Percentiles rank a stretch among this genome's conserved stretches.
These are phyloP conservation scores for Ajuga chamaepitys DNA, from an alignment of 257 asterid species.

Conservation along the genomic window DNA sequence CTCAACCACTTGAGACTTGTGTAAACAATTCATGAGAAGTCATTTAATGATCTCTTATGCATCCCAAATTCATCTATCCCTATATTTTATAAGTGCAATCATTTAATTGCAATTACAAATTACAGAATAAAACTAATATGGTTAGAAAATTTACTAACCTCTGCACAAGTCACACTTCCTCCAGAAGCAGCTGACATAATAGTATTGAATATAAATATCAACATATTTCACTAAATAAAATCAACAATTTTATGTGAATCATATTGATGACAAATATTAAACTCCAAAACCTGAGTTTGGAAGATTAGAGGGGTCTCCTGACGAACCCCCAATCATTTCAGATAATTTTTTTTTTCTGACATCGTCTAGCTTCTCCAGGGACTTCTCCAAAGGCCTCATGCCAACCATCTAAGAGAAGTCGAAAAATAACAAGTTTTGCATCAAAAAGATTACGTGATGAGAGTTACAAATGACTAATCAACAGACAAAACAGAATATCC, in stretches of 20 bases:
- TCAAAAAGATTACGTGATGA: neutral
- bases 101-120: neutral
- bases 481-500: slow-evolving; percentile 13
- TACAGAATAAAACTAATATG: neutral
- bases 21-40: neutral
- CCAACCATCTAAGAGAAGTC: slow-evolving; percentile 67
- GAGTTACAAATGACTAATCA: neutral
- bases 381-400: slow-evolving; percentile 95
- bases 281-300: slow-evolving; percentile 53
- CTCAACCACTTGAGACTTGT: neutral
- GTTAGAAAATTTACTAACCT: slow-evolving; percentile 39
- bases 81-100: neutral
- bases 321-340: slow-evolving; percentile 85
- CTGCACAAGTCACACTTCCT: slow-evolving; percentile 35
- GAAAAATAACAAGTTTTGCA: neutral
- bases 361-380: slow-evolving; percentile 88
- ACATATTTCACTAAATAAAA: neutral
- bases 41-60: neutral
- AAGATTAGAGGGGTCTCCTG: slow-evolving; percentile 45
- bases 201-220: slow-evolving; percentile 18
- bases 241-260: neutral
- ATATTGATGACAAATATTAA: neutral
- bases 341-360: slow-evolving; percentile 86
- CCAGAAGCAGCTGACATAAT: slow-evolving; percentile 44
- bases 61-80: neutral